Evolutionary conservation across 306 rosid genomes (phyloP).

Genomic region (Trichosanthes cucumerina): DNA sequence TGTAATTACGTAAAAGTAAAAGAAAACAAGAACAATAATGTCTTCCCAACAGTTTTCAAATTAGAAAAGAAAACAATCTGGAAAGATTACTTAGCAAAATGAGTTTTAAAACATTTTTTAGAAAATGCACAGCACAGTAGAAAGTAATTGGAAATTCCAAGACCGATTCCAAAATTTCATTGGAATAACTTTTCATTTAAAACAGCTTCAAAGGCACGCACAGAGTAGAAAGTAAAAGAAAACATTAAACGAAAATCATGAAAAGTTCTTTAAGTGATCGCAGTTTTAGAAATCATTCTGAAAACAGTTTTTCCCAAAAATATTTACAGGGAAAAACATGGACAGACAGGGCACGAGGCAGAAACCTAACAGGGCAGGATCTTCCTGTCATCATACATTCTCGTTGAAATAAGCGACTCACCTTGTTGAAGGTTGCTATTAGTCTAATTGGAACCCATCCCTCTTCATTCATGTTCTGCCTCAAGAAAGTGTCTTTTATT

Average conservation of each 20-base stretch:
- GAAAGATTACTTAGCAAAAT: neutral
- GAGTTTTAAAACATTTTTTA: neutral
- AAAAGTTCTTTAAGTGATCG: neutral
- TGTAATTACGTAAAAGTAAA: neutral
- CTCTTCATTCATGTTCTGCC: conserved; percentile 75
- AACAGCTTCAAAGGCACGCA: neutral
- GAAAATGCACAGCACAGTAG: neutral
- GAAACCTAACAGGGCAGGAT: neutral
- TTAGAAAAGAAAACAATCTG: neutral
- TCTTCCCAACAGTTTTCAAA: neutral
- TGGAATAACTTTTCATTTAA: neutral
- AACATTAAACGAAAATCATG: neutral
- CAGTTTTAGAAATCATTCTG: neutral
- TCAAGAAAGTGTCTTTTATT: conserved; percentile 62
- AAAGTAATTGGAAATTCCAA: neutral
- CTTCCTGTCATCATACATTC: neutral
- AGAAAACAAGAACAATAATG: neutral
- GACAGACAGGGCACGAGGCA: neutral
- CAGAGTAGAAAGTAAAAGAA: neutral
- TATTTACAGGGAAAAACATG: neutral
- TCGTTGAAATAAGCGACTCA: conserved; percentile 28
- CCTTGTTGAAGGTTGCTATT: conserved; percentile 72
- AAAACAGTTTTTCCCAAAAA: neutral
- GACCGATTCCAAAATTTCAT: neutral
- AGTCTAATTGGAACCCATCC: conserved; percentile 75